Percentiles rank a stretch among this genome's conserved stretches.
Evolutionary conservation across 768 basidiomycete genomes (phyloP).

Genomic region (Tylopilus sp.): DNA sequence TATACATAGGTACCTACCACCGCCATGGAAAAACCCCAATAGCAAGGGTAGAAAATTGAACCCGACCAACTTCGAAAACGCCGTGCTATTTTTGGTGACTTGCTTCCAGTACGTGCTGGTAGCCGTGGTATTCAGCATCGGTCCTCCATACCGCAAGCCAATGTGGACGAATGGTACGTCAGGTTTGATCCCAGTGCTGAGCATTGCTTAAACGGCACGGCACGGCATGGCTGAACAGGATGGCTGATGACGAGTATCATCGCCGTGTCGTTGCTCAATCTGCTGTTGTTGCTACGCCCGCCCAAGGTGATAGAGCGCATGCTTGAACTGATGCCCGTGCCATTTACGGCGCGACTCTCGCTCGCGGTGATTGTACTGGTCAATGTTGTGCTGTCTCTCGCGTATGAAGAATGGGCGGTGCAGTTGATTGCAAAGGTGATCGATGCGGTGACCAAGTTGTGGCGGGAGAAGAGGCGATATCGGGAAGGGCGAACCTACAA

Average conservation of each 20-base stretch:
- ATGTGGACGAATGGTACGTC: conserved; percentile 93
- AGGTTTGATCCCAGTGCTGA: neutral
- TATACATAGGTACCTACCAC: conserved; percentile 69
- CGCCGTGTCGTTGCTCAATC: conserved; percentile 66
- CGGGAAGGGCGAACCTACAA: conserved; percentile 81
- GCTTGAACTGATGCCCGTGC: conserved; percentile 76
- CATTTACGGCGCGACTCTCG: conserved; percentile 60
- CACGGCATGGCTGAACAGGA: conserved; percentile 38
- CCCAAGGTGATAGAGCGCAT: conserved; percentile 53
- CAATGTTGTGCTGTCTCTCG: conserved; percentile 70
- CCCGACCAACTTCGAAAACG: conserved; percentile 88
- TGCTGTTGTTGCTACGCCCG: conserved; percentile 73
- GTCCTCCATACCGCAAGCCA: conserved; percentile 91
- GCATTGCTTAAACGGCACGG: neutral
- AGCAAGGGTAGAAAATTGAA: conserved; percentile 69
- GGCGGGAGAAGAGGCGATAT: conserved; percentile 42
- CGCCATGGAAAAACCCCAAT: conserved; percentile 43
- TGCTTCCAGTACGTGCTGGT: conserved; percentile 99
- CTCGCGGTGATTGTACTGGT: conserved; percentile 63
- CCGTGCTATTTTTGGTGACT: conserved; percentile 86
- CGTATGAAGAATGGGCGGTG: conserved; percentile 77
- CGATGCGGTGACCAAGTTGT: conserved; percentile 43
- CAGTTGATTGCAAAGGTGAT: conserved; percentile 52
- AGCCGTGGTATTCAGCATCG: conserved; percentile 96
- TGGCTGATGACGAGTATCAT: conserved; percentile 80